Base-by-base conservation (phyloP, 176 grass and related monocot species). In the Musa schizocarpa region DNA sequence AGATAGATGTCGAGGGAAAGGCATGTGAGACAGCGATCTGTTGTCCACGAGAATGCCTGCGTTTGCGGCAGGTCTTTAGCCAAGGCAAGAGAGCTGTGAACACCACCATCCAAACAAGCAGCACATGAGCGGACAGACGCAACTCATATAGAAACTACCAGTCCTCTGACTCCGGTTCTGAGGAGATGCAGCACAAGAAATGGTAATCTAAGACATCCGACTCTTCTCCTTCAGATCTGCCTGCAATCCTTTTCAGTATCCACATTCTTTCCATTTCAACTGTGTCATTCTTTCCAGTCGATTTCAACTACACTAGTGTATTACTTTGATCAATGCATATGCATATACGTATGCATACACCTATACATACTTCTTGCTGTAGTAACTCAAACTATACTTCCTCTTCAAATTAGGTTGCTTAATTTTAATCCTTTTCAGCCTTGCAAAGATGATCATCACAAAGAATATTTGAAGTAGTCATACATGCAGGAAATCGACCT, bases 41-140 rank as follows among this genome's bases (percentile, higher is more conserved):
- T 8, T 19, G 74, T 69, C 77, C 51, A 79, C 43, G 55, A 79
- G 71, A 70, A 52, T 72, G 54, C 78, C 78, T 80, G 53, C 20
- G 48, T 73, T 65, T 80, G 78, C 78, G 78, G 78, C 78, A 69
- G 78, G 56, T 73, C 69, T 80, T 80, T 51, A 64, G 78, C 69
- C 57, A 73, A 1, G 50, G 14, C 29, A 25, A 53, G 13, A 13
- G 74, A 50, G 58, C 8, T 11, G 34, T 53, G 7, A 24, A 50
- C 61, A n/a, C 27, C 48, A 12, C 1, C 50, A 7, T 9, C 54
- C 52, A 34, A 20, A 56, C 19, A 17, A 20, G 19, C 56, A 62
- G 2, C 34, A 23, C 9, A 17, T 53, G 20, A 25, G 34, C 22
- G 43, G 19, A 76, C 74, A 52, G 57, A 21, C 11, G 23, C 23